Conservation (phyloP, 2,329 filamentous ascomycete genomes). For the Orbilia ellipsospora region DNA sequence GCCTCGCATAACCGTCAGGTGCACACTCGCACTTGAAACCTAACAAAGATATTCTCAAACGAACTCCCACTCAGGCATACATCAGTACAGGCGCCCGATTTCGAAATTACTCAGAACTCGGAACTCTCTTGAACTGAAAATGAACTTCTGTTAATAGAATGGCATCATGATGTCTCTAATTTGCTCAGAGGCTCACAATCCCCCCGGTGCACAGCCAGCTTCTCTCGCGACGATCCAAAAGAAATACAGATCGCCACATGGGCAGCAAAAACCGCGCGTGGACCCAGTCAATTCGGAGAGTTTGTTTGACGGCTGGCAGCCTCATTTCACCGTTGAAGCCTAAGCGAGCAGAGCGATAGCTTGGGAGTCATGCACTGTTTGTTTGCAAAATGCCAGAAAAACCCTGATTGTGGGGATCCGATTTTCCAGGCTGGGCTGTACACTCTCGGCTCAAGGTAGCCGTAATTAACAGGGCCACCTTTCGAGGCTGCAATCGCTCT, state of each 20-base stretch:
- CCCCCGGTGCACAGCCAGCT: constrained; percentile 1
- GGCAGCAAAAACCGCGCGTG: neutral
- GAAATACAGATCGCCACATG: neutral
- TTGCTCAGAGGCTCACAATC: constrained; percentile 6
- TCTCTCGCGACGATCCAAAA: too few species aligned
- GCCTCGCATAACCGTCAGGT: constrained; percentile 47
- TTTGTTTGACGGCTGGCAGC: constrained; percentile 34
- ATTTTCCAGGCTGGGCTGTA: constrained; percentile 28
- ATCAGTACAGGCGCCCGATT: constrained; percentile 19
- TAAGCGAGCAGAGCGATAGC: constrained; percentile 42
- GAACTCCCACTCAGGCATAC: neutral
- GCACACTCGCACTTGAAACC: constrained; percentile 36
- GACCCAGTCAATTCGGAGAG: constrained; percentile 9
- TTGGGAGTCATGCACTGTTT: constrained; percentile 45
- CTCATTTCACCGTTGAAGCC: constrained; percentile 38
- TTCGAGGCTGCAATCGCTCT: constrained; percentile 16
- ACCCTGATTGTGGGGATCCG: constrained; percentile 4
- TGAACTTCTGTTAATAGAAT: neutral
- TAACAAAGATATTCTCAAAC: neutral
- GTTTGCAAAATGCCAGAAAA: constrained; percentile 9
- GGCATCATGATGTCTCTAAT: constrained; percentile 5
- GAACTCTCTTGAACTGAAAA: constrained; percentile 4
- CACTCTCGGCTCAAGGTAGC: constrained; percentile 10
- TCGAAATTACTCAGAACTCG: constrained; percentile 27
- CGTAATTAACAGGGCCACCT: neutral